Evolutionary conservation across 805 yeast genomes (phyloP), one percentile per base, ranked within the genome.

Genomic region (Candida patagonica): DNA sequence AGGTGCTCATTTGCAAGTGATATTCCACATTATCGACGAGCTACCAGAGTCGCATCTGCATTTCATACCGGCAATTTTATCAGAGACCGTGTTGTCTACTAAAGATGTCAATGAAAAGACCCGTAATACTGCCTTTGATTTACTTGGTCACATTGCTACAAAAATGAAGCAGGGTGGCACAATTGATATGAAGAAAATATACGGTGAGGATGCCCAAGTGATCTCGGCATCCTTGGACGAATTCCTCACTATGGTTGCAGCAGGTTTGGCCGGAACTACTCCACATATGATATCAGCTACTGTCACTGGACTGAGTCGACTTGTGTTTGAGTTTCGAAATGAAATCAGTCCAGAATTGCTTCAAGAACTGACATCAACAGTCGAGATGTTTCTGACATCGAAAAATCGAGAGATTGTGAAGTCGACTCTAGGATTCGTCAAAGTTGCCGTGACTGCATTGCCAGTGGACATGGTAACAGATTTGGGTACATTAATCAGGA

Each of bases 221-320:
- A 66, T 78, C 7, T 67, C 68, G 38, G 92, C 95, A 6, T 69
- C 76, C 15, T 68, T 88, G 41, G 72, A 78, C 34, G 96, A 88
- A 61, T 88, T 70, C 57, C 85, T 89, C 66, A 86, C 94, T 23
- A 85, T 92, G 80, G 80, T 89, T 23, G 76, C 89, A 60, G 98
- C 96, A 22, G 99, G 98, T 66, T 68, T 94, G 50, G 96, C 92
- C 26, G 96, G 96, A 42, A 79, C 82, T 48, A 74, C 92, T 23
- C 89, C 94, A 26, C 95, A 89, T 64, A 89, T 89, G 96, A 83
- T 92, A 24, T 84, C 95, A 54, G 96, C 97, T n/a, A 78, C 89
- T 2, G 78, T 92, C 51, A 87, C 95, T 5, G 94, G 96, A 0
- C 67, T 89, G 40, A 79, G 95, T 33, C 80, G 96, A 55, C 65